phyloP scores from a whole-genome alignment of 2,329 filamentous ascomycete genomes.

The Fusarium illudens region DNA sequence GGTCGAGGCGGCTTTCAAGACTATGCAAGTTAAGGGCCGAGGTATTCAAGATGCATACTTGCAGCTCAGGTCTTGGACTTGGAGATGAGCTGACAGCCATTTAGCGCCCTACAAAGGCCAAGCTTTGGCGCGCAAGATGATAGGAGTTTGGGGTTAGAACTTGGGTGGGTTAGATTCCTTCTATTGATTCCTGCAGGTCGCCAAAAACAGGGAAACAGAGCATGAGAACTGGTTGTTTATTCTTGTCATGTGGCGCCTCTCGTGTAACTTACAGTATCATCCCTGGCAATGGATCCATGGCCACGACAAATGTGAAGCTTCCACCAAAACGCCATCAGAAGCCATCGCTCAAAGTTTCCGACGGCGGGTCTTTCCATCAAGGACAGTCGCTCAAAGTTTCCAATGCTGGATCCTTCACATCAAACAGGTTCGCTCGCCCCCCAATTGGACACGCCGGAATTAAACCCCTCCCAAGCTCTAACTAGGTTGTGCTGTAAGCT shows the following conservation, averaged over 20 bases:
- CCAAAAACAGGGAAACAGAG: not conserved
- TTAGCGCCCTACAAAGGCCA: not conserved
- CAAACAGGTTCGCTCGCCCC: not conserved
- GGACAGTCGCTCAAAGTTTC: not conserved
- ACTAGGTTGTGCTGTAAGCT: not conserved
- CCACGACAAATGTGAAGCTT: too few relatives aligned
- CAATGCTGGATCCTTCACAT: not conserved
- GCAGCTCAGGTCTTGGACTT: not conserved
- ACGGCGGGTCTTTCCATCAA: not conserved
- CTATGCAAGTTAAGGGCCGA: not conserved
- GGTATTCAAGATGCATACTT: not conserved
- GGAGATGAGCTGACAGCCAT: conserved; percentile 27
- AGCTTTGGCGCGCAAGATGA: not conserved
- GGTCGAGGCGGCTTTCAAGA: not conserved
- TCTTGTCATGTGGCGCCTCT: not conserved
- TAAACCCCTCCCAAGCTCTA: not conserved
- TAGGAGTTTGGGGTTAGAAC: not conserved
- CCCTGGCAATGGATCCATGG: not conserved
- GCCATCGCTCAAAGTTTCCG: not conserved
- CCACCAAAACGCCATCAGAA: not conserved
- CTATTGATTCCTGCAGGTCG: not conserved
- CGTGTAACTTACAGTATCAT: not conserved
- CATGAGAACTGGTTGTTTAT: not conserved
- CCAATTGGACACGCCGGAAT: not conserved
- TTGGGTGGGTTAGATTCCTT: not conserved